Evolutionary conservation across 257 asterid species (phyloP), one percentile per base, ranked within the genome.

Genomic region (Rubia yunnanensis): DNA sequence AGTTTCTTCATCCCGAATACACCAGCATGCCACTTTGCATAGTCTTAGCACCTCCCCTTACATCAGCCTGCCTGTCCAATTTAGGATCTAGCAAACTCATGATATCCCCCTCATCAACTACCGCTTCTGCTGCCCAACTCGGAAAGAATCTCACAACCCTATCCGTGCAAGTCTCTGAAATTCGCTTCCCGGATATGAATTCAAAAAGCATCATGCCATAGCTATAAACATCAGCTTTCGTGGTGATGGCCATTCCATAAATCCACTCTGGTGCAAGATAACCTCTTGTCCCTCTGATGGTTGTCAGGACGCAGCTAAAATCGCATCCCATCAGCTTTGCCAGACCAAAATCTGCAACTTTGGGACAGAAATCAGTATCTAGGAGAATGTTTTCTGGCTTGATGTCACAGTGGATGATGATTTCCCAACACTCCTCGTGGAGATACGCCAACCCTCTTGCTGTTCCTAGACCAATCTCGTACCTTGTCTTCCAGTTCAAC

Each of bases 381-480:
- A 78, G 60, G 24, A 81, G 74, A 53, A 80, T 72, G 73, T 83
- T 83, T 64, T 81, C 86, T 5, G 85, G 86, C 70, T 84, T 84
- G 22, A 84, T 75, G 50, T 84, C 86, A 52, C 86, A 78, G 54
- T 78, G 86, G 41, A 81, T 81, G 34, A 81, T 81, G 83, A 80
- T 74, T 48, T 81, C 81, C 53, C 86, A 62, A 48, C 86, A 83
- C 57, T 83, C 77, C 71, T 83, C 89, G 39, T 83, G 89, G 60
- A 83, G 86, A 74, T 84, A 84, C 57, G 72, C 66, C 75, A 84
- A 79, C 18, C 89, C 89, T 68, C 85, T 77, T 2, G 86, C 89
- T 0, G 79, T 81, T 46, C 89, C 89, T 23, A 83, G 50, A n/a
- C 82, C 85, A 22, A 83, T 67, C 60, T 80, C 67, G 60, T 78